Base-by-base conservation (phyloP, 2,329 filamentous ascomycete species). In the Grosmannia huntii region DNA sequence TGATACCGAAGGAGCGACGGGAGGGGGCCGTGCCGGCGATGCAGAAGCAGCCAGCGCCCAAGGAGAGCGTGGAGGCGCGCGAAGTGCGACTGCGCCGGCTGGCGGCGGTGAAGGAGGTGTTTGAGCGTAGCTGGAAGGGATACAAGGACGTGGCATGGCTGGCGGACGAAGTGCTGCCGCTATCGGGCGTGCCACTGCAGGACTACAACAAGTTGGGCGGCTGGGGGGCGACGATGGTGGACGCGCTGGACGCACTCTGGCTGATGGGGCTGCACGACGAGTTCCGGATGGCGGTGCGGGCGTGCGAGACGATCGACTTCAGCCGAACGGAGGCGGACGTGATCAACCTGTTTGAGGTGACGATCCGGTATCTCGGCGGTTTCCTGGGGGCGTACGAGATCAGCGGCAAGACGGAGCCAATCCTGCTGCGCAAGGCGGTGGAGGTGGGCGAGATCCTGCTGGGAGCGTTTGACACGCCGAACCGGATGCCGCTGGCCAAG, bases 331-430 rank as follows among this genome's bases (percentile, higher is more conserved):
- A 69, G 6, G 64, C 70, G 49, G 67, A 70, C 6, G 72, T 77
- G 36, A 79, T 87, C 62, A 86, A 85, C 61, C 72, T 87, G 0
- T 88, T 89, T 61, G 85, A 89, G 69, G 87, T 84, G 1, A 86
- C 79, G 12, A 88, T 88, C 59, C 79, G 85, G 49, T 88, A 88
- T 65, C 75, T 89, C 0, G 85, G 85, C 16, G 85, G 85, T 1
- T 76, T 88, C 57, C 65, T 89, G 58, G 79, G 81, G n/a, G 85
- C 85, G 0, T 87, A 87, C 66, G 85, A 88, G 65, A 68, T 88
- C 25, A 86, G 82, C 64, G 74, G 73, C 38, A 75, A 75, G 57
- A 71, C 76, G 59, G 73, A 75, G 61, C 71, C 76, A 28, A 72
- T 73, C n/a, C 68, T 87, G 57, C 71, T 87, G 46, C 70, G 70